These are phyloP conservation scores for Saccharomycopsis sp. DNA, from an alignment of 805 yeast genomes.

Conservation along the genomic window DNA sequence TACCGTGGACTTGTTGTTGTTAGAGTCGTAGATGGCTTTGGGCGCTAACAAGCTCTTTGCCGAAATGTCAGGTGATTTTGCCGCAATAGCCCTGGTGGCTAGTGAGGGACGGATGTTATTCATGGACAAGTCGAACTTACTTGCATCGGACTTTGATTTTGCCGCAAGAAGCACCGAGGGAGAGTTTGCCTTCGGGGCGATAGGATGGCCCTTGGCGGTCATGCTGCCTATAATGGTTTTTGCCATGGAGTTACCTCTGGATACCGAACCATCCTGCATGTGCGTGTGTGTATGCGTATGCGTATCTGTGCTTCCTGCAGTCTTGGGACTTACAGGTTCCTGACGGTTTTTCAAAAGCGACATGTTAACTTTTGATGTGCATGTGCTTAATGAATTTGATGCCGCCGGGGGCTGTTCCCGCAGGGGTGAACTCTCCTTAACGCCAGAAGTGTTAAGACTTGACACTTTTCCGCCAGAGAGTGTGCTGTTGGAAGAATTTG, in stretches of 20 bases:
- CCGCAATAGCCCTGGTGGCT: not conserved
- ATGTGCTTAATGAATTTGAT: not conserved
- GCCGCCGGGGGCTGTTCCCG: not conserved
- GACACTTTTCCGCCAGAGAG: not conserved
- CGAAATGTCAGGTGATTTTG: not conserved
- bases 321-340: not conserved
- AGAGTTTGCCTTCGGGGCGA: not conserved
- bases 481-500: slow-evolving; percentile 4
- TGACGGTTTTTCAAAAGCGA: not conserved
- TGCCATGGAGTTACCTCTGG: not conserved
- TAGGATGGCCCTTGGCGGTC: not conserved
- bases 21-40: not conserved
- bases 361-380: not conserved
- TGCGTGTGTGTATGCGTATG: too few relatives aligned
- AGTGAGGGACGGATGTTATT: not conserved
- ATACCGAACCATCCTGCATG: not conserved
- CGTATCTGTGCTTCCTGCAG: not conserved
- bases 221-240: not conserved
- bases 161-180: not conserved
- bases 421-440: not conserved
- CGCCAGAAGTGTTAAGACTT: not conserved
- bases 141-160: not conserved
- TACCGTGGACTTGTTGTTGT: not conserved
- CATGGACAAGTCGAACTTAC: not conserved
- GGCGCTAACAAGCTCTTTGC: slow-evolving; percentile 1